Percentiles rank a stretch among this genome's conserved stretches.
phyloP scores from a whole-genome alignment of 441 rosid genomes.

The Populus hybrid region DNA sequence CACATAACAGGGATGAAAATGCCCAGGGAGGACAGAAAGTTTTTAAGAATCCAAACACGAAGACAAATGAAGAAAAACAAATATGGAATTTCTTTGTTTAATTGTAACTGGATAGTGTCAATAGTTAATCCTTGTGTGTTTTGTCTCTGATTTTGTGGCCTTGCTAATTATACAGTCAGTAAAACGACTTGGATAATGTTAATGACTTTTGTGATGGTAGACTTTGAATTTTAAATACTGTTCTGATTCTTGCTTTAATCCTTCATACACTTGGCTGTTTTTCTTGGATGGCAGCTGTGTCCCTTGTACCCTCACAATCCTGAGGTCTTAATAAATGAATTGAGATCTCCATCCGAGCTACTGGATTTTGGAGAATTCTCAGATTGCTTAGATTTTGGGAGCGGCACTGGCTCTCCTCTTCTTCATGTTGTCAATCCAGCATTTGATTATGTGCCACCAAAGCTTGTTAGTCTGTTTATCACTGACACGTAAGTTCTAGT shows the following conservation, averaged over 20 bases:
- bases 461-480: conserved; percentile 89
- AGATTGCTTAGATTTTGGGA: conserved; percentile 83
- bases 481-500: conserved; percentile 84
- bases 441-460: conserved; percentile 94
- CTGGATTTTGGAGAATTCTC: conserved; percentile 98
- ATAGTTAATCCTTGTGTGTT: neutral
- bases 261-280: conserved; percentile 1
- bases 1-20: neutral
- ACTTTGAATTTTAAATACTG: neutral
- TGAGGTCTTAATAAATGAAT: conserved; percentile 85
- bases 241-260: neutral
- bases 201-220: neutral
- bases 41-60: neutral
- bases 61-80: neutral
- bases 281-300: conserved; percentile 58
- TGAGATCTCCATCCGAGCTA: conserved; percentile 93
- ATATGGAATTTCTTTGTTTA: neutral
- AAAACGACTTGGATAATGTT: neutral
- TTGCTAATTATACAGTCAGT: neutral
- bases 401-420: conserved; percentile 60
- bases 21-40: neutral
- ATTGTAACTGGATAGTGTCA: neutral
- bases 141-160: neutral
- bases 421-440: conserved; percentile 93
- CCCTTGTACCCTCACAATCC: conserved; percentile 98